Conservation (phyloP, 495 filamentous ascomycete species). For the Cetradonia linearis region DNA sequence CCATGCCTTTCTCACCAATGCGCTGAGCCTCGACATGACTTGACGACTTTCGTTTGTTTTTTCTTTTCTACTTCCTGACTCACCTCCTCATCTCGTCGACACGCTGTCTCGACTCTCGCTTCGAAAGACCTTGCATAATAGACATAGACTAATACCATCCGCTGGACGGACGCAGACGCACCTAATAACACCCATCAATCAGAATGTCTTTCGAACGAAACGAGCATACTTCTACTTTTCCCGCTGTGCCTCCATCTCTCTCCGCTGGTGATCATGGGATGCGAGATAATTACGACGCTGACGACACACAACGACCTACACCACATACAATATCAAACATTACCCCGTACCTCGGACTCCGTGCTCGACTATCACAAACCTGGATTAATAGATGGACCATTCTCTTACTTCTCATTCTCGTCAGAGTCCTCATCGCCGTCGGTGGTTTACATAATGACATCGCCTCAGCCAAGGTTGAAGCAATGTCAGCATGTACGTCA, state of each 20-base stretch:
- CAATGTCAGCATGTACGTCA: slow-evolving; percentile 74
- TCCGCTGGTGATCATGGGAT: slow-evolving; percentile 47
- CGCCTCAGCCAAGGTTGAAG: slow-evolving; percentile 63
- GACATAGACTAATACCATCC: slow-evolving; percentile 24
- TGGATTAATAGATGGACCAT: slow-evolving; percentile 98
- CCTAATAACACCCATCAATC: slow-evolving; percentile 17
- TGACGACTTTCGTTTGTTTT: slow-evolving; percentile 27
- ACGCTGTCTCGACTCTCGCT: slow-evolving; percentile 6
- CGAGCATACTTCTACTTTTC: slow-evolving; percentile 27
- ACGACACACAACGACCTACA: slow-evolving; percentile 37
- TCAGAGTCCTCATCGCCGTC: slow-evolving; percentile 66
- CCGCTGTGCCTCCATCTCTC: slow-evolving; percentile 40
- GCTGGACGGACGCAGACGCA: slow-evolving; percentile 28
- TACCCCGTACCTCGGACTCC: slow-evolving; percentile 87
- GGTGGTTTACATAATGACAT: slow-evolving; percentile 60
- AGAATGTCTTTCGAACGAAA: slow-evolving; percentile 33
- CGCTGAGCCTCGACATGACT: slow-evolving; percentile 11
- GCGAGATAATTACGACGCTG: slow-evolving; percentile 41
- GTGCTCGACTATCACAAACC: slow-evolving; percentile 80
- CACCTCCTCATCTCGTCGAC: slow-evolving; percentile 15
- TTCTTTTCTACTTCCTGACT: slow-evolving; percentile 16
- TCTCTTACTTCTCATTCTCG: slow-evolving; percentile 72
- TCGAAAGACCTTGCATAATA: slow-evolving; percentile 15
- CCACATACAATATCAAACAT: slow-evolving; percentile 48
- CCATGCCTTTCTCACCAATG: slow-evolving; percentile 10